Conservation (phyloP, 495 filamentous ascomycete species). For the Penicillium pulvis region DNA sequence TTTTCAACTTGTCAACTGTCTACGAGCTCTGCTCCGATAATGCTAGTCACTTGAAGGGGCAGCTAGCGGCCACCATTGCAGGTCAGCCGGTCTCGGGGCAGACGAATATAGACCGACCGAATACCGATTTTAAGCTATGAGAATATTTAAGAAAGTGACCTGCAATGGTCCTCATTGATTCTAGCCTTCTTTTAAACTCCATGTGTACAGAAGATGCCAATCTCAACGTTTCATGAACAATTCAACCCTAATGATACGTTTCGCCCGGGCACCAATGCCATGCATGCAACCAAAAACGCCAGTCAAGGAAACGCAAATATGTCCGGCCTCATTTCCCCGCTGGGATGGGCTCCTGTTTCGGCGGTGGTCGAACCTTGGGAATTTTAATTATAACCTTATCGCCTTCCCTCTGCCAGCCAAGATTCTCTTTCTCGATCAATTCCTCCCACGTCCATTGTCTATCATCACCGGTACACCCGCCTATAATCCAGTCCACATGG, state of each 20-base stretch:
- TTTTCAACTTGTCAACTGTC: conserved; percentile 88
- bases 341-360: conserved; percentile 24
- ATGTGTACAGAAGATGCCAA: conserved; percentile 8
- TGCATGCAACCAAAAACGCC: conserved; percentile 17
- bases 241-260: conserved; percentile 19
- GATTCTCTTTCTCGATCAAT: conserved; percentile 61
- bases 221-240: conserved; percentile 11
- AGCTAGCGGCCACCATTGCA: conserved; percentile 70
- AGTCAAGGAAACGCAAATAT: conserved; percentile 17
- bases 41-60: conserved; percentile 64
- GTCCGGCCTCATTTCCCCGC: conserved; percentile 18
- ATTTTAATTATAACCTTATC: conserved; percentile 72
- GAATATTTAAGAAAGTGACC: conserved; percentile 11
- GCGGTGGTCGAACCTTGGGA: conserved; percentile 37
- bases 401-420: conserved; percentile 78
- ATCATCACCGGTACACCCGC: conserved; percentile 55
- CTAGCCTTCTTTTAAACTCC: conserved; percentile 18
- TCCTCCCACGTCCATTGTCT: conserved; percentile 73
- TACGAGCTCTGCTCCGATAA: conserved; percentile 90
- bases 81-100: conserved; percentile 42
- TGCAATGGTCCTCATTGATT: conserved; percentile 19
- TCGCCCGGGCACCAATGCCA: conserved; percentile 13
- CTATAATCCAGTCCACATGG: conserved; percentile 53
- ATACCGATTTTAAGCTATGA: conserved; percentile 79
- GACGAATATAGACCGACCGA: conserved; percentile 68